A percentile compares a stretch with the other conserved stretches of the same genome.
These are phyloP conservation scores for Shiraia bambusicola DNA, from an alignment of 2,329 filamentous ascomycete genomes.

Conservation along the genomic window DNA sequence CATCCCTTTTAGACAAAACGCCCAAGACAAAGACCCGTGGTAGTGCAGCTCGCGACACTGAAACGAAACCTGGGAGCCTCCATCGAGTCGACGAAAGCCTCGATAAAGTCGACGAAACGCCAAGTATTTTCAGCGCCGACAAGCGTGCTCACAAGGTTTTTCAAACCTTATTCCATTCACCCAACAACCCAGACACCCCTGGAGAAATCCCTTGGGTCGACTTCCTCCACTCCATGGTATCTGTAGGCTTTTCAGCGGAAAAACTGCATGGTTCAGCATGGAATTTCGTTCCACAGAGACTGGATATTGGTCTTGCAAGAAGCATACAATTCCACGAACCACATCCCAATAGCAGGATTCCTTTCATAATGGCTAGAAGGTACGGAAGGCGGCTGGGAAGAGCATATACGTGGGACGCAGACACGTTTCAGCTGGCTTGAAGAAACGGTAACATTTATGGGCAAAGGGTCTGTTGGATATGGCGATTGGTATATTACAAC, in stretches of 20 bases:
- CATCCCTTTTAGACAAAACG: constrained; percentile 2
- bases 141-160: constrained; percentile 48
- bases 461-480: too few relatives aligned
- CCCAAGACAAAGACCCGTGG: constrained; percentile 15
- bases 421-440: constrained; percentile 5
- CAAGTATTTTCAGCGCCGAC: constrained; percentile 10
- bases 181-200: constrained; percentile 37
- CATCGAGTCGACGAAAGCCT: too few relatives aligned
- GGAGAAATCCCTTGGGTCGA: constrained; percentile 58
- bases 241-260: constrained; percentile 54
- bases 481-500: too few relatives aligned
- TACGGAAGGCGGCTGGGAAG: constrained; percentile 53
- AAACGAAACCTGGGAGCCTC: neutral
- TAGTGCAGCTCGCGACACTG: neutral
- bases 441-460: neutral
- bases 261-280: constrained; percentile 64
- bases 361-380: constrained; percentile 49
- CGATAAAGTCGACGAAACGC: constrained; percentile 15
- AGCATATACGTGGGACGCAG: constrained; percentile 53
- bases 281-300: constrained; percentile 54
- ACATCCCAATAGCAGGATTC: constrained; percentile 57
- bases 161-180: constrained; percentile 46
- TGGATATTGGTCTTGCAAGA: constrained; percentile 40
- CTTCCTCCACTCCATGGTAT: constrained; percentile 56
- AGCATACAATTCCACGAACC: constrained; percentile 57